These are phyloP conservation scores for Penicillium sp. DNA, from an alignment of 2,329 filamentous ascomycete species.

Conservation along the genomic window DNA sequence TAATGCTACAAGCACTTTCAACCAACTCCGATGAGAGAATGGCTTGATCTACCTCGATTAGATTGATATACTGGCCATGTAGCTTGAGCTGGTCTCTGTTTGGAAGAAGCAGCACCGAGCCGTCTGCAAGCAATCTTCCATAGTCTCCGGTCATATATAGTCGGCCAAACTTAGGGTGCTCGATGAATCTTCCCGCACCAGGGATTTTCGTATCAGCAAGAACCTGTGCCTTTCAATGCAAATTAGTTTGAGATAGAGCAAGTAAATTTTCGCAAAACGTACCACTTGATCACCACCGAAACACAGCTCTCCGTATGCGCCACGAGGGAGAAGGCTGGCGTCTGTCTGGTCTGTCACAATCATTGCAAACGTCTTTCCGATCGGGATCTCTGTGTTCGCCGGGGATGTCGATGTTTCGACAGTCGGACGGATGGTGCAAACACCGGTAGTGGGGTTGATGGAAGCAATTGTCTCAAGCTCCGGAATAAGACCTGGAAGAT, in stretches of 20 bases:
- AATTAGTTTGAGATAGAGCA: neutral
- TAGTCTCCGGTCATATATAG: slow-evolving; percentile 80
- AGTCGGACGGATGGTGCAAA: slow-evolving; percentile 66
- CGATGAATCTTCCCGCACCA: slow-evolving; percentile 62
- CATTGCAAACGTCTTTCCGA: slow-evolving; percentile 71
- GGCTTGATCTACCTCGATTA: slow-evolving; percentile 65
- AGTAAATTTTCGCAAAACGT: slow-evolving; percentile 8
- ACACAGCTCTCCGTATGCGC: slow-evolving; percentile 75
- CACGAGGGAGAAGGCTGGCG: slow-evolving; percentile 58
- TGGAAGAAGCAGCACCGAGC: slow-evolving; percentile 66
- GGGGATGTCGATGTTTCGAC: slow-evolving; percentile 57
- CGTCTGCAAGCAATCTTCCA: slow-evolving; percentile 71
- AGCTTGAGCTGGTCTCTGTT: slow-evolving; percentile 77
- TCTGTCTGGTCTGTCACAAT: slow-evolving; percentile 48
- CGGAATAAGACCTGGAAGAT: slow-evolving; percentile 45
- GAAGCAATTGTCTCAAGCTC: slow-evolving; percentile 53
- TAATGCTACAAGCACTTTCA: slow-evolving; percentile 59
- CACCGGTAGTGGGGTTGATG: slow-evolving; percentile 59
- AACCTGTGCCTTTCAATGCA: neutral
- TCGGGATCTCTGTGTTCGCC: slow-evolving; percentile 69
- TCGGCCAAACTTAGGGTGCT: slow-evolving; percentile 63
- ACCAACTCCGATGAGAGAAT: slow-evolving; percentile 52
- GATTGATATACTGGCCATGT: slow-evolving; percentile 72
- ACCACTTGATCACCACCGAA: slow-evolving; percentile 81
- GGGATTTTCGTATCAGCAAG: slow-evolving; percentile 37